A percentile compares a stretch with the other conserved stretches of the same genome.
phyloP scores from a whole-genome alignment of 2,329 filamentous ascomycete species.

The Beauveria rudraprayagi region DNA sequence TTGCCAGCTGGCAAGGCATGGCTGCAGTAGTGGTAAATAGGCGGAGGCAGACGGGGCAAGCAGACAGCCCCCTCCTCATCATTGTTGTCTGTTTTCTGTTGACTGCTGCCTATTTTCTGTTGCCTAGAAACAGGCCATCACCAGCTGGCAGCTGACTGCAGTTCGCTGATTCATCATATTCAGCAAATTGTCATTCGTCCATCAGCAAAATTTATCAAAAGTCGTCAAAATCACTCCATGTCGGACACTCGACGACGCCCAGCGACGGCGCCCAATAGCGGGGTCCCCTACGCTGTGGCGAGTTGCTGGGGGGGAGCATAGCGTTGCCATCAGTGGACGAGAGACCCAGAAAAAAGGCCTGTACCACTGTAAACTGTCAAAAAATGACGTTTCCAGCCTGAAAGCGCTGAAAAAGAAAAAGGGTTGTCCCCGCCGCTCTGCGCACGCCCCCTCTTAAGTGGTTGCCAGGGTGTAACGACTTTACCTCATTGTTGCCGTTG shows the following conservation, averaged over 20 bases:
- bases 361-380: background rate
- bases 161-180: too few relatives aligned
- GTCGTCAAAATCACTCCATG: too few relatives aligned
- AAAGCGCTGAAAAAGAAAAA: background rate
- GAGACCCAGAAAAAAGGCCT: background rate
- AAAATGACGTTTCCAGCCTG: background rate
- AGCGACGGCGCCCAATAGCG: slow-evolving; percentile 1
- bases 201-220: too few relatives aligned
- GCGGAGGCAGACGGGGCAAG: background rate
- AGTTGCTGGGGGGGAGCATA: background rate
- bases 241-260: background rate
- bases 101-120: background rate
- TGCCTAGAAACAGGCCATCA: too few relatives aligned
- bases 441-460: slow-evolving; percentile 1
- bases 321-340: background rate
- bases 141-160: too few relatives aligned
- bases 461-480: background rate
- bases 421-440: background rate
- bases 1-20: slow-evolving; percentile 8
- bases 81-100: background rate
- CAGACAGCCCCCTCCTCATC: background rate
- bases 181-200: too few relatives aligned
- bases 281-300: background rate
- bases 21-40: background rate
- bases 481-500: background rate